Conservation (phyloP, 2,329 filamentous ascomycete species). For the Colletotrichum sublineola region DNA sequence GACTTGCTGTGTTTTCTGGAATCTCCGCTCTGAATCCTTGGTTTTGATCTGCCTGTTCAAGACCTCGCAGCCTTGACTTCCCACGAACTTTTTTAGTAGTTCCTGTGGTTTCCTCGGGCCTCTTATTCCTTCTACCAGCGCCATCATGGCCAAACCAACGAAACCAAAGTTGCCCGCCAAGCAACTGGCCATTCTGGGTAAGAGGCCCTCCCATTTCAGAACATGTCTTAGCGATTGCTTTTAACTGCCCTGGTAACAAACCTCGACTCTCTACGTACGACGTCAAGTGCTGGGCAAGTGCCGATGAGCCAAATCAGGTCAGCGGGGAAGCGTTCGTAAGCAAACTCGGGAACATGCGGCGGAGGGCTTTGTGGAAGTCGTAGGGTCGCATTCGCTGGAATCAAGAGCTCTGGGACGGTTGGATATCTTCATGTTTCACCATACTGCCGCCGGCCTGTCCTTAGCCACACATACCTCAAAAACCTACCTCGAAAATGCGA, state of each 20-base stretch:
- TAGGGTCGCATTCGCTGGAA: not conserved
- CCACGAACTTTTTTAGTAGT: not conserved
- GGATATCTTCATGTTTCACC: conserved; percentile 22
- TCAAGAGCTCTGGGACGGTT: conserved; percentile 10
- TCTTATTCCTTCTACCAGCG: not conserved
- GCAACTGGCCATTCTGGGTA: conserved; percentile 85
- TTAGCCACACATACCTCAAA: conserved; percentile 35
- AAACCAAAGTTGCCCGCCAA: conserved; percentile 77
- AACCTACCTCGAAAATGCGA: conserved; percentile 36
- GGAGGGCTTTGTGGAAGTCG: not conserved
- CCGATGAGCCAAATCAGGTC: conserved; percentile 9
- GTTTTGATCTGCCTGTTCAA: not conserved
- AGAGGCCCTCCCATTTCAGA: conserved; percentile 49
- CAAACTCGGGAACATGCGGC: not conserved
- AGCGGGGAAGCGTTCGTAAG: not conserved
- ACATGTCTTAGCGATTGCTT: conserved; percentile 27
- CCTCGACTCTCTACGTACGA: conserved; percentile 1
- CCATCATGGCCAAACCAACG: conserved; percentile 44
- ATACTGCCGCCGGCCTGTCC: conserved; percentile 17
- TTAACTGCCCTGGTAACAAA: conserved; percentile 18
- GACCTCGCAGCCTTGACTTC: not conserved
- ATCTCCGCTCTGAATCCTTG: not conserved
- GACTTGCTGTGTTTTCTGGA: conserved; percentile 3
- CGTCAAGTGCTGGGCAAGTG: conserved; percentile 35
- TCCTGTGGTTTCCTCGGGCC: not conserved